Base-by-base conservation (phyloP, 139 green algal genomes). In the Parachlorella kessleri region DNA sequence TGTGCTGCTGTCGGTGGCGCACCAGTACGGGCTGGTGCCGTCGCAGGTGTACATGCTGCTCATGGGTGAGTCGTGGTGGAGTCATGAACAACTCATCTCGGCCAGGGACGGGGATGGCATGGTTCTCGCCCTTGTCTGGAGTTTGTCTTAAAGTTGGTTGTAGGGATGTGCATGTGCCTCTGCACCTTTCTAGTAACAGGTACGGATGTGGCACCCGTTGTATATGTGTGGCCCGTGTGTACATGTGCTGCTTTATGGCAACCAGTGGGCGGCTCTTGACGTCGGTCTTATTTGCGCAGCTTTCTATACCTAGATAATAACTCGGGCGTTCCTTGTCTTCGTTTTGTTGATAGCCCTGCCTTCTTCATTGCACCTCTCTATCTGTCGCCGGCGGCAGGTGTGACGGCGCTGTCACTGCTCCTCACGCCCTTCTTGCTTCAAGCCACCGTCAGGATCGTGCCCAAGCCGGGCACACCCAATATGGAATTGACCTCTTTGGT, bases 341-440 rank as follows among this genome's bases (percentile, higher is more conserved):
- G 39, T 4, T 55, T 26, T 73, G 67, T 55, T 33, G 7, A 35
- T 73, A 1, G 40, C 42, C 32, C 2, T 24, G 3, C 70, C 42
- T 35, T 7, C 70, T 6, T 41, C 38, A 26, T 2, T 24, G 26
- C 1, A n/a, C 30, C 9, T 18, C n/a, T 28, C 41, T 40, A 4
- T 42, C n/a, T 6, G 10, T 4, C 36, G 36, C 10, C 32, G 33
- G 26, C 4, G 70, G 77, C 81, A 84, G 96, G 96, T 6, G 88
- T 96, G 6, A 98, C 96, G 0, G 96, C 95, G 5, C 79, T 99
- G 64, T 96, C 88, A 10, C 88, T 99, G 40, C 89, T 99, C 32
- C 82, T 92, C n/a, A 98, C 95, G 36, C 96, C 96, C 32, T 82
- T 96, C 32, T 72, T 98, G 30, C 91, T 96, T 21, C 75, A 81